Evolutionary conservation across 345 rosid genomes (phyloP).

Genomic region (Hibiscus trionum): DNA sequence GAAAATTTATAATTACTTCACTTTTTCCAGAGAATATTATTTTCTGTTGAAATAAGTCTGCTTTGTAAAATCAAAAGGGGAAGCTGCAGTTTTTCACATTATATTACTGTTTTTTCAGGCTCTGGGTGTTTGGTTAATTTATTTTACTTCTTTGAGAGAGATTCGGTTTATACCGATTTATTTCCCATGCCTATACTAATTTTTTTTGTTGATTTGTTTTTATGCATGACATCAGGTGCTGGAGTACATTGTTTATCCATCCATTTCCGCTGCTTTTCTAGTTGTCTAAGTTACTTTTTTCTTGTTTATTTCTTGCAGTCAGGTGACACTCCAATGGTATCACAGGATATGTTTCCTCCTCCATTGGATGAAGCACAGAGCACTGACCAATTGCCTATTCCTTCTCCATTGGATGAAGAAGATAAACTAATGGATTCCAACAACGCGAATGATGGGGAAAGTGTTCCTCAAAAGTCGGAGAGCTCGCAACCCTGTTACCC

Average conservation of each 20-base stretch:
- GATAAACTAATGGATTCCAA: slow-evolving; percentile 93
- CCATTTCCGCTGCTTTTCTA: neutral
- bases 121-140: neutral
- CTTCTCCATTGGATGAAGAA: slow-evolving; percentile 69
- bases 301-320: slow-evolving; percentile 35
- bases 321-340: slow-evolving; percentile 43
- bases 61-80: neutral
- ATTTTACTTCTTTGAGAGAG: neutral
- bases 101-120: neutral
- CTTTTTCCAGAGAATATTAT: neutral
- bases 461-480: slow-evolving; percentile 39
- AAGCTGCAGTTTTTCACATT: neutral
- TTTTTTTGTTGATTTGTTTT: no score
- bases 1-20: neutral
- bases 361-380: slow-evolving; percentile 36
- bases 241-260: neutral
- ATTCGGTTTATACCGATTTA: no score
- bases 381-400: slow-evolving; percentile 34
- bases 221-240: neutral
- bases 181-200: no score
- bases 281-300: neutral
- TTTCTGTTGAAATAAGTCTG: neutral
- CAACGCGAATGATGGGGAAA: slow-evolving; percentile 64
- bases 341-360: slow-evolving; percentile 50
- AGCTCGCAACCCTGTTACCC: slow-evolving; percentile 46